Percentiles rank a stretch among this genome's conserved stretches.
Evolutionary conservation across 352 stramenopile species (phyloP).

Genomic region (Pythium biforme): DNA sequence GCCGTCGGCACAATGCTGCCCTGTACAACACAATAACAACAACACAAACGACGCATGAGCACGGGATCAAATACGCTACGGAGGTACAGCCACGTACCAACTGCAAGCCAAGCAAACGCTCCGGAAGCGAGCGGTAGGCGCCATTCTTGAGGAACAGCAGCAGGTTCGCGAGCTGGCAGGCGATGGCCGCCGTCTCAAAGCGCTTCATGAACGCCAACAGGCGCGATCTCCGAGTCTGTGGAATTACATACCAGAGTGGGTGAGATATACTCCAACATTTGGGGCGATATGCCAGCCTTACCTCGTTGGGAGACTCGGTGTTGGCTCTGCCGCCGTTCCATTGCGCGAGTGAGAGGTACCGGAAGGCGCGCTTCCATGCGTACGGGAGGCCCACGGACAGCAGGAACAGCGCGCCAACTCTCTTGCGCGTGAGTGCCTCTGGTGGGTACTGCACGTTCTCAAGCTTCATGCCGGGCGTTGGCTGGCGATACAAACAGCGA

Average conservation of each 20-base stretch:
- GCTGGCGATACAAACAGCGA: slow-evolving; percentile 28
- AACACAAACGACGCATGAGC: too few species aligned
- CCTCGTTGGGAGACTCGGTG: not conserved
- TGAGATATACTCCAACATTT: not conserved
- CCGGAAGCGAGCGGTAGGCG: slow-evolving; percentile 64
- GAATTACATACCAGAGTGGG: not conserved
- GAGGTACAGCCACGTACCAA: slow-evolving; percentile 39
- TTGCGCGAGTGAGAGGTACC: slow-evolving; percentile 53
- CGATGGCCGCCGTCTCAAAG: slow-evolving; percentile 64
- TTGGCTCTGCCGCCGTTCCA: slow-evolving; percentile 29
- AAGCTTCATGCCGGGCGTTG: slow-evolving; percentile 82
- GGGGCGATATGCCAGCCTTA: too few species aligned
- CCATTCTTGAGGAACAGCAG: slow-evolving; percentile 73
- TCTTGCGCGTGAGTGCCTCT: slow-evolving; percentile 45
- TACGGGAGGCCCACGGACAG: slow-evolving; percentile 74
- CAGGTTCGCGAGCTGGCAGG: slow-evolving; percentile 70
- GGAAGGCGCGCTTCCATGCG: slow-evolving; percentile 70
- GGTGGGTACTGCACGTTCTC: slow-evolving; percentile 71
- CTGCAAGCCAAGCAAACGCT: slow-evolving; percentile 67
- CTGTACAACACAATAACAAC: slow-evolving; percentile 22
- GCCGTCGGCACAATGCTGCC: slow-evolving; percentile 55
- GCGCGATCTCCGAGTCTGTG: slow-evolving; percentile 30
- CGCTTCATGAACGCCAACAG: slow-evolving; percentile 63
- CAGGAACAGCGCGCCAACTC: slow-evolving; percentile 58
- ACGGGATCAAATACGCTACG: not conserved